These are phyloP conservation scores for Termitomyces sp. DNA, from an alignment of 768 basidiomycete species.

Conservation along the genomic window DNA sequence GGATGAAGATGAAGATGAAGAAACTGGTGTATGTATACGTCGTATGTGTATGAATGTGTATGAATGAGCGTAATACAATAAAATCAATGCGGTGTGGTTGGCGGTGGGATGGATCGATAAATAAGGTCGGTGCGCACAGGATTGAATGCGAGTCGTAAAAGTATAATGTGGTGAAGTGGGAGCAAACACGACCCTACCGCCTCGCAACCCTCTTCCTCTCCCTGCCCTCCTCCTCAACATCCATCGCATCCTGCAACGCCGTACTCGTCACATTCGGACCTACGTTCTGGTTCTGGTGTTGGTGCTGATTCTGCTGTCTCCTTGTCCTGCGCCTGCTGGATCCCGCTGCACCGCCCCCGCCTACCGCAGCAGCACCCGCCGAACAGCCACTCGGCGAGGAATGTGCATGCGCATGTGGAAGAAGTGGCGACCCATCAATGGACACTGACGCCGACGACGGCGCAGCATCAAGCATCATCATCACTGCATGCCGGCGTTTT, in stretches of 20 bases:
- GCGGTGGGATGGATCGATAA: neutral
- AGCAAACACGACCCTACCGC: conserved; percentile 31
- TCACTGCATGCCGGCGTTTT: conserved; percentile 75
- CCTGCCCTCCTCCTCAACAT: conserved; percentile 72
- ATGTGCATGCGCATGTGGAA: neutral
- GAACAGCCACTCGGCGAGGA: neutral
- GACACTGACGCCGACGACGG: conserved; percentile 28
- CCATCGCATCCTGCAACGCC: conserved; percentile 32
- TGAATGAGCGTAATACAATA: neutral
- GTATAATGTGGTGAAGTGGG: too few species aligned
- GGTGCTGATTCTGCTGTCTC: conserved; percentile 40
- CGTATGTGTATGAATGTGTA: neutral
- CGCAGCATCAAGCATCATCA: conserved; percentile 72
- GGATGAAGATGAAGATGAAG: neutral
- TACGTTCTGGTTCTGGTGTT: conserved; percentile 7
- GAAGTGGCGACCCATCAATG: neutral
- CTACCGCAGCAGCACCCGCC: too few species aligned
- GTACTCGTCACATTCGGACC: neutral
- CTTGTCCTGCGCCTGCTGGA: conserved; percentile 52
- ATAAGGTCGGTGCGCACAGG: neutral
- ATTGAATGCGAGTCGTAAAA: too few species aligned
- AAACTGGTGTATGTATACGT: neutral
- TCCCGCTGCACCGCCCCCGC: neutral
- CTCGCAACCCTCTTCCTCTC: conserved; percentile 74
- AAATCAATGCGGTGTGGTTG: neutral